Base-by-base conservation (phyloP, 2,329 filamentous ascomycete species). In the Aureobasidium uvarum region DNA sequence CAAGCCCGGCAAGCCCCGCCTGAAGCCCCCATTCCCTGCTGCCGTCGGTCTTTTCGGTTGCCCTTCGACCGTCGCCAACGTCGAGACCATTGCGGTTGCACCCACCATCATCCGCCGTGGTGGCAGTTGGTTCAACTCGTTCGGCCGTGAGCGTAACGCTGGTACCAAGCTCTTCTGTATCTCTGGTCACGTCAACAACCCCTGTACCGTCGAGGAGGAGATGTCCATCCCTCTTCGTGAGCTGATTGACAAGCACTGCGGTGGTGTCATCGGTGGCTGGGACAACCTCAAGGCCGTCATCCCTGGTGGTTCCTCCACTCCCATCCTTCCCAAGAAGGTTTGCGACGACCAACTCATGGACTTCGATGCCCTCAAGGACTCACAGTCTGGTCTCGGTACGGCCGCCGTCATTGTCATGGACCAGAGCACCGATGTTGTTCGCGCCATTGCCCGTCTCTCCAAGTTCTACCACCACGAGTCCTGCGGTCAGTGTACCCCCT, bases 391-490 rank as follows among this genome's bases (percentile, higher is more conserved):
- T 85, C 89, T 99, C 16, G 95, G 95, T 72, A 99, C 95, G 7
- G 95, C 95, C 4, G 95, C 95, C 66, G 94, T 99, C 71, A 96
- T 99, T 74, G 95, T 99, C 77, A 96, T 99, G 91, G 95, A 99
- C 81, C 96, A 98, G 85, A 94, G 89, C 74, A 91, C 95, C 69
- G 95, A 99, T 77, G 90, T 99, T 62, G 92, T 99, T 71, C 90
- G 94, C 70, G 91, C 92, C 75, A 98, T 99, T 76, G 89, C 91
- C 69, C 89, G 95, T 72, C 87, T 99, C 72, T 91, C 90, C 74
- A 91, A 94, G 78, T 99, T 99, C 84, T 99, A 99, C 84, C 90
- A 93, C 80, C 95, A 99, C 83, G 95, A 99, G 84, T 93, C 89
- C 71, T 99, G 95, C 79, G 95, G 95, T 67, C 95, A 99, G 82